A percentile compares a stretch with the other conserved stretches of the same genome.
Evolutionary conservation across 352 stramenopile genomes (phyloP).

Genomic region (Plasmopara muralis): DNA sequence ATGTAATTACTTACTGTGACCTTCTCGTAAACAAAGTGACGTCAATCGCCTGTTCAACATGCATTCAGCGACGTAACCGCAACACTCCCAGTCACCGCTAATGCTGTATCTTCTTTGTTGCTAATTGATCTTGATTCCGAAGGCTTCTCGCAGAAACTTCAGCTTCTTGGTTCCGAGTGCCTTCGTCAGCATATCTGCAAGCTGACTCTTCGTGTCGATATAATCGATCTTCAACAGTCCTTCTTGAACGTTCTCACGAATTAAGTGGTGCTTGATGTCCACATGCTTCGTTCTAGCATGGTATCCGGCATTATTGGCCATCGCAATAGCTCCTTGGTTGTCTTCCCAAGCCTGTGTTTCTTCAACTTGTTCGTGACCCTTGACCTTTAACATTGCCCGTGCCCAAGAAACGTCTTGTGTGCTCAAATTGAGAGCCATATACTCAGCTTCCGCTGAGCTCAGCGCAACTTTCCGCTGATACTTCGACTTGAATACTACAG

Average conservation of each 20-base stretch:
- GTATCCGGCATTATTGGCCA: not conserved
- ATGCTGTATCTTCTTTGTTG: too few relatives aligned
- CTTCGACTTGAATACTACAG: not conserved
- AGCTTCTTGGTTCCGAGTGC: slow-evolving; percentile 1
- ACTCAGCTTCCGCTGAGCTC: not conserved
- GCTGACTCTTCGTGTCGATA: not conserved
- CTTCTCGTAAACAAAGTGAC: too few relatives aligned
- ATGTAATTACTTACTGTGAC: too few relatives aligned
- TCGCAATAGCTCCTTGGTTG: not conserved
- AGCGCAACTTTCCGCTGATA: not conserved
- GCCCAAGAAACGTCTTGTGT: not conserved
- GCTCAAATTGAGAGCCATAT: not conserved
- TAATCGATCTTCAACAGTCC: not conserved
- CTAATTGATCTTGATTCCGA: too few relatives aligned
- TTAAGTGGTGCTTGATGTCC: not conserved
- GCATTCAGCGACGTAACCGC: too few relatives aligned
- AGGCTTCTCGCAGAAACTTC: not conserved
- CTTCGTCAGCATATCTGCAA: too few relatives aligned
- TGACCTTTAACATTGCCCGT: not conserved
- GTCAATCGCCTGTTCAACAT: too few relatives aligned
- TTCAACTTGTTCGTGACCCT: not conserved
- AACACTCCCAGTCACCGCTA: too few relatives aligned
- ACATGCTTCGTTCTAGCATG: not conserved
- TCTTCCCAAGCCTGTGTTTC: not conserved
- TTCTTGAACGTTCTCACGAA: not conserved